phyloP scores from a whole-genome alignment of 441 rosid species.

The Brassica balearica region DNA sequence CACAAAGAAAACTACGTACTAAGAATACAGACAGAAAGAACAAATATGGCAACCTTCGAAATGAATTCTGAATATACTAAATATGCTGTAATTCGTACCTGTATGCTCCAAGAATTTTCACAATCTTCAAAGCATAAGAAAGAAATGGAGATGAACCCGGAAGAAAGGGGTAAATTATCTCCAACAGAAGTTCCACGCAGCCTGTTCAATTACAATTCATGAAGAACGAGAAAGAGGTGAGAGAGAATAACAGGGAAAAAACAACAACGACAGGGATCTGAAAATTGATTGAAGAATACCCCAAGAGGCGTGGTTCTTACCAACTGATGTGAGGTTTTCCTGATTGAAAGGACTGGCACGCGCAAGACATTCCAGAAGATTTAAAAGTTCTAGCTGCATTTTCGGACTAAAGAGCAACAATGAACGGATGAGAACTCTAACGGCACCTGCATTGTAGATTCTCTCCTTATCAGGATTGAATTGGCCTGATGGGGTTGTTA shows the following conservation, averaged over 20 bases:
- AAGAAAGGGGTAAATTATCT: constrained; percentile 91
- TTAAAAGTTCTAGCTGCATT: constrained; percentile 91
- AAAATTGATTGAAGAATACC: constrained; percentile 32
- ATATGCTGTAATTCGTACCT: constrained; percentile 55
- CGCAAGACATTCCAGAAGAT: constrained; percentile 86
- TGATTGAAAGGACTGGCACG: constrained; percentile 93
- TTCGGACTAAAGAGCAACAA: constrained; percentile 95
- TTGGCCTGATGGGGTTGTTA: constrained; percentile 70
- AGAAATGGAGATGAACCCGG: constrained; percentile 85
- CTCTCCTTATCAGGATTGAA: constrained; percentile 85
- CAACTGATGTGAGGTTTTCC: constrained; percentile 96
- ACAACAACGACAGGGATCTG: constrained; percentile 21
- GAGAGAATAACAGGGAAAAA: constrained; percentile 34
- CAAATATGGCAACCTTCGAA: constrained; percentile 28
- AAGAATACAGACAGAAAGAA: constrained; percentile 28
- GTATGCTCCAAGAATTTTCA: constrained; percentile 99
- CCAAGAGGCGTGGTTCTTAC: constrained; percentile 57
- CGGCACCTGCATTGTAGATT: constrained; percentile 90
- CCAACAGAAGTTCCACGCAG: constrained; percentile 97
- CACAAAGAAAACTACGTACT: constrained; percentile 48
- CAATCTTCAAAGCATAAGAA: constrained; percentile 88
- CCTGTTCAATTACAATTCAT: constrained; percentile 54
- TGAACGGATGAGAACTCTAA: constrained; percentile 88
- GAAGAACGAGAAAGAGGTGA: constrained; percentile 22
- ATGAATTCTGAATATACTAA: constrained; percentile 10